phyloP scores from a whole-genome alignment of 441 rosid genomes.

The Aleurites moluccanus region DNA sequence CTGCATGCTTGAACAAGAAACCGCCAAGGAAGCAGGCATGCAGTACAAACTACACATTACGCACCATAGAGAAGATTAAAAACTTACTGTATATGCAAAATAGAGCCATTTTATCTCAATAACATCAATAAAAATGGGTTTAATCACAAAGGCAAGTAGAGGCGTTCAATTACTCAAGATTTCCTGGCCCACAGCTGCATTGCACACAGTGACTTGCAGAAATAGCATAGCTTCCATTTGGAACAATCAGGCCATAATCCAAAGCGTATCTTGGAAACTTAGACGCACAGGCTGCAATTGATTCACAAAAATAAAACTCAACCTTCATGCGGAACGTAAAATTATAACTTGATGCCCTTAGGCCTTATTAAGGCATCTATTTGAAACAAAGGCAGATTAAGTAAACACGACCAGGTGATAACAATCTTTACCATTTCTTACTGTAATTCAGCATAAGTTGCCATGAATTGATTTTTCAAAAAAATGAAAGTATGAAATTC shows the following conservation, averaged over 20 bases:
- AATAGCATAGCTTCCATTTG: conserved; percentile 87
- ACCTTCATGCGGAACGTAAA: background rate
- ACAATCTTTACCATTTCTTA: too few relatives aligned
- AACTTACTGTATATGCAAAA: conserved; percentile 8
- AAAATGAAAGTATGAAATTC: background rate
- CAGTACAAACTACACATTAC: conserved; percentile 67
- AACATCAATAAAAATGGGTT: background rate
- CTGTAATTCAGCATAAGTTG: too few relatives aligned
- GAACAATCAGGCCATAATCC: conserved; percentile 71
- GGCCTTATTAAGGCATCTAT: too few relatives aligned
- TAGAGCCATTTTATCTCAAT: conserved; percentile 6
- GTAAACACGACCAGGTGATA: too few relatives aligned
- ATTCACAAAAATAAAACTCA: conserved; percentile 12
- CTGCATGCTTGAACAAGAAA: conserved; percentile 95
- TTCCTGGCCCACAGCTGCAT: conserved; percentile 86
- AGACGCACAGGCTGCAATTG: conserved; percentile 80
- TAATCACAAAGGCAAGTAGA: conserved; percentile 6
- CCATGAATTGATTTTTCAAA: too few relatives aligned
- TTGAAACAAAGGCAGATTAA: too few relatives aligned
- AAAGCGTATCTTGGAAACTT: conserved; percentile 70
- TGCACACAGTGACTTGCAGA: conserved; percentile 92
- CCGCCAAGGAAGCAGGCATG: conserved; percentile 79
- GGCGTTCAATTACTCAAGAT: conserved; percentile 54
- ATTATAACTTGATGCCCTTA: too few relatives aligned
- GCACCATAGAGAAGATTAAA: conserved; percentile 12